A percentile compares a stretch with the other conserved stretches of the same genome.
These are phyloP conservation scores for Picea mariana DNA, from an alignment of 83 land plant genomes.

Conservation along the genomic window DNA sequence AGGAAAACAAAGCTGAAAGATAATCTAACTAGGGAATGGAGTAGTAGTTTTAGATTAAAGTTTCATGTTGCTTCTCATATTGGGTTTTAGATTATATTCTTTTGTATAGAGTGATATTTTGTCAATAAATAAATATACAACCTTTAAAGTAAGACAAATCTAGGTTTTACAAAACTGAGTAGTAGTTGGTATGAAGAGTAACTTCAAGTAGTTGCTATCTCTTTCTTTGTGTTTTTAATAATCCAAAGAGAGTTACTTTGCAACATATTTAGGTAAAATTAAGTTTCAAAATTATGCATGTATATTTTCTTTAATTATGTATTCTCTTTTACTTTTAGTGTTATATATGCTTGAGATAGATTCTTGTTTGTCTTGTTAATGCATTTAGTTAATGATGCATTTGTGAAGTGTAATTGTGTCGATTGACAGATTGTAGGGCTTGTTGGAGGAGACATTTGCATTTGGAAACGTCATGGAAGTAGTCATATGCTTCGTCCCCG, in stretches of 20 bases:
- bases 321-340: not conserved
- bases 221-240: too few relatives aligned
- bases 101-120: too few relatives aligned
- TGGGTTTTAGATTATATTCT: too few relatives aligned
- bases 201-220: too few relatives aligned
- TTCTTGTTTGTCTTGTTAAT: not conserved
- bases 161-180: too few relatives aligned
- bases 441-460: slow-evolving; percentile 45
- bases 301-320: not conserved
- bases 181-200: too few relatives aligned
- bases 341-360: not conserved
- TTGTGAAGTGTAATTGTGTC: not conserved
- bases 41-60: too few relatives aligned
- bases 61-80: too few relatives aligned
- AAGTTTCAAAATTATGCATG: not conserved
- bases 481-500: slow-evolving; percentile 47
- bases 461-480: slow-evolving; percentile 60
- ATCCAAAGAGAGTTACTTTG: not conserved
- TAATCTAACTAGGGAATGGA: too few relatives aligned
- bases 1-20: too few relatives aligned
- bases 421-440: slow-evolving; percentile 58
- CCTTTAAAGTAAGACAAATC: too few relatives aligned
- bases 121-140: too few relatives aligned
- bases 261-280: not conserved
- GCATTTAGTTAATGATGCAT: not conserved